Base-by-base conservation (phyloP, 345 rosid species). In the Arabis hirsuta region DNA sequence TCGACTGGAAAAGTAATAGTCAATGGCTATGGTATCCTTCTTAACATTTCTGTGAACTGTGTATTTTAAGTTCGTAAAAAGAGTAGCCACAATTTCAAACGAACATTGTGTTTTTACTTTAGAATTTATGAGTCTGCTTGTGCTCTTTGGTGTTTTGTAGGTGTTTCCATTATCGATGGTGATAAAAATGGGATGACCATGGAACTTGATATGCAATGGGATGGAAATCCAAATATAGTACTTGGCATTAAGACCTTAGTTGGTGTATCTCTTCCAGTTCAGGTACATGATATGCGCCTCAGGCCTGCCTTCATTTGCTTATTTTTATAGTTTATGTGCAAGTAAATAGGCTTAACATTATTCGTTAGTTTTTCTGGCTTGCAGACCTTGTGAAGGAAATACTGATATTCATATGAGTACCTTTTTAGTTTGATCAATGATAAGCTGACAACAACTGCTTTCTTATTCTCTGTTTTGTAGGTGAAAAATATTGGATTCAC, bases 171-270 rank as follows among this genome's bases (percentile, higher is more conserved):
- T 66, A 52, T 95, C 57, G 96, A 95, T 19, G 92, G 84, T 55
- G 87, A 81, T 54, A 69, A 44, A 29, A 69, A 76, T 41, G 83
- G 88, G 26, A 65, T 91, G 65, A 95, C 89, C n/a, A 84, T 91
- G 93, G 99, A 95, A 80, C 78, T 95, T 82, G 99, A 95, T 73
- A 86, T 95, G 93, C 83, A 89, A 36, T 95, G 99, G 99, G 99
- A 95, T 85, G 99, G 92, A 19, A 91, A 95, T 82, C 91, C 97
- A 65, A 91, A 76, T 79, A 88, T 95, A 68, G 74, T 89, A 54
- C 90, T 91, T 45, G 96, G 84, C 68, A 69, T 95, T 73, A 91
- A 91, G 73, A 95, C 96, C 45, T 78, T 86, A 79, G 83, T 95
- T 77, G 99, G 99, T 24, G 82, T 95, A 29, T 82, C 88, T 26